Evolutionary conservation across 2,329 filamentous ascomycete species (phyloP).

Genomic region (Microascus cirrosus): DNA sequence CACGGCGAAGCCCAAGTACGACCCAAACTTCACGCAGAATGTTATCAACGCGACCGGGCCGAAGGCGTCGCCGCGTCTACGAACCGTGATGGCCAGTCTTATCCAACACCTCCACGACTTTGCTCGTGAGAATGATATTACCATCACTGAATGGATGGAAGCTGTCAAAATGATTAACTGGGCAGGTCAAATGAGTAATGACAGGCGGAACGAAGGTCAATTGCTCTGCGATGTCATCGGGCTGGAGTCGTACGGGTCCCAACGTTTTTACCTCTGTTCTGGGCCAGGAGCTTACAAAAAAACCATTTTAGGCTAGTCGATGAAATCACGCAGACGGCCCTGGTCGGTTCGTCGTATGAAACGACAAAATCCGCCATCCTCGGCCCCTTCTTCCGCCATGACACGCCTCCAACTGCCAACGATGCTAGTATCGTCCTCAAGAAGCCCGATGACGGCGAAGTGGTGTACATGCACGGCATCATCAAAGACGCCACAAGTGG

Average conservation of each 20-base stretch:
- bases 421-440: constrained; percentile 53
- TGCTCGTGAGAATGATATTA: constrained; percentile 67
- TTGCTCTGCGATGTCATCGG: constrained; percentile 64
- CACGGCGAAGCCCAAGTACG: constrained; percentile 6
- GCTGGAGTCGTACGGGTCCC: constrained; percentile 47
- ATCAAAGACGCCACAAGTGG: constrained; percentile 30
- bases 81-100: constrained; percentile 55
- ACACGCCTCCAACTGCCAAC: constrained; percentile 57
- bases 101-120: constrained; percentile 74
- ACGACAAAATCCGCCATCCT: constrained; percentile 69
- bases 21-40: constrained; percentile 53
- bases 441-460: constrained; percentile 22
- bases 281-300: constrained; percentile 8
- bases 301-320: constrained; percentile 46
- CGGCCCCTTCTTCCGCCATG: constrained; percentile 71
- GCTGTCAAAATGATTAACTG: constrained; percentile 45
- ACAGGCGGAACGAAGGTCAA: constrained; percentile 63
- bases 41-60: constrained; percentile 68
- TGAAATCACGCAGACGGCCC: constrained; percentile 63
- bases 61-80: constrained; percentile 55
- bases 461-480: constrained; percentile 54
- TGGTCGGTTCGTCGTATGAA: constrained; percentile 27
- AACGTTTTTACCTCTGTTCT: neutral
- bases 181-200: constrained; percentile 57
- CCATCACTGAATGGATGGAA: constrained; percentile 67